Percentiles rank a stretch among this genome's conserved stretches.
Evolutionary conservation across 2,329 filamentous ascomycete genomes (phyloP).

Genomic region (Oidium heveae): DNA sequence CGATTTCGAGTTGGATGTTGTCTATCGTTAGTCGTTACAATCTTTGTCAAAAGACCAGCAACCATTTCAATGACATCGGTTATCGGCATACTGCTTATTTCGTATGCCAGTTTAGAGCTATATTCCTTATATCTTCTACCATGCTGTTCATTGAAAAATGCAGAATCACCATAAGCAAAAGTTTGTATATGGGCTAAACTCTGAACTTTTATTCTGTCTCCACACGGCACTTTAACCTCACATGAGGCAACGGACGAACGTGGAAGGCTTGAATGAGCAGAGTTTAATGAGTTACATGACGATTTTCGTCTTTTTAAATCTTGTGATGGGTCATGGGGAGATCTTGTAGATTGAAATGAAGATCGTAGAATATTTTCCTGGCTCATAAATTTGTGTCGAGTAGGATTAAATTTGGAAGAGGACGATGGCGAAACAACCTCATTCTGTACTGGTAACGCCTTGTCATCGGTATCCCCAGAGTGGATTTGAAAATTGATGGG

Average conservation of each 20-base stretch:
- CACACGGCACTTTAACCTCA: slow-evolving; percentile 15
- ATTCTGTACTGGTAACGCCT: too few relatives aligned
- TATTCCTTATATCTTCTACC: slow-evolving; percentile 25
- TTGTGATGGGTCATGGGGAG: too few relatives aligned
- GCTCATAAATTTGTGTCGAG: slow-evolving; percentile 6
- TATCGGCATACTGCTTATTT: slow-evolving; percentile 95
- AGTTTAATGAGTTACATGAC: too few relatives aligned
- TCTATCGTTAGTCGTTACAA: slow-evolving; percentile 83
- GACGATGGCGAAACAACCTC: too few relatives aligned
- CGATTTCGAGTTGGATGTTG: slow-evolving; percentile 73
- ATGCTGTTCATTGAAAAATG: slow-evolving; percentile 26
- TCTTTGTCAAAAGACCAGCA: slow-evolving; percentile 82
- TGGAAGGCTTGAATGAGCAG: slow-evolving; percentile 2
- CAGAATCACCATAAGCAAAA: slow-evolving; percentile 55
- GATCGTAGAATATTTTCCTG: slow-evolving; percentile 7
- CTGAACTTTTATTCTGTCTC: slow-evolving; percentile 45
- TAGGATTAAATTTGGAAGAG: too few relatives aligned
- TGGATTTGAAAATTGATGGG: neutral
- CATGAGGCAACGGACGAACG: slow-evolving; percentile 14
- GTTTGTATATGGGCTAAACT: slow-evolving; percentile 80
- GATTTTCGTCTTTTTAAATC: too few relatives aligned
- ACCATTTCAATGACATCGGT: slow-evolving; percentile 98
- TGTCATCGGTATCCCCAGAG: too few relatives aligned
- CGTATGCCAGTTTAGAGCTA: slow-evolving; percentile 34
- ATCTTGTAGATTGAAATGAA: too few relatives aligned